Evolutionary conservation across 331 rosid genomes (phyloP).

Genomic region (Quercus lobata): DNA sequence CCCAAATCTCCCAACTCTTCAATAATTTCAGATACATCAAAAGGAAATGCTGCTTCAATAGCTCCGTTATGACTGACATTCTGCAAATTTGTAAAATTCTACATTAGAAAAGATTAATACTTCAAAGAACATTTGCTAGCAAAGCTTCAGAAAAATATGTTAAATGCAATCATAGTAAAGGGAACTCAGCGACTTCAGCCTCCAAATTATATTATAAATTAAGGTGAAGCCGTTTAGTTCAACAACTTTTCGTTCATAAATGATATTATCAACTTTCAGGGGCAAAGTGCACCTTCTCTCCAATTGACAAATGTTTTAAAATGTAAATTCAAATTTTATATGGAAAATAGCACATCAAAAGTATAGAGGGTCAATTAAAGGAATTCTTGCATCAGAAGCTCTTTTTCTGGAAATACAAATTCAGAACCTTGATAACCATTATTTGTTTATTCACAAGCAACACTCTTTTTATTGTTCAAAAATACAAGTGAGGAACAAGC

Average conservation of each 20-base stretch:
- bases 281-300: not conserved
- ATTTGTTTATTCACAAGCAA: too few species aligned
- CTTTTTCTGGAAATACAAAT: too few species aligned
- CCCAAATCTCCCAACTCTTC: constrained; percentile 34
- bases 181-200: not conserved
- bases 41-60: too few species aligned
- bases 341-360: not conserved
- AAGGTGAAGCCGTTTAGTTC: not conserved
- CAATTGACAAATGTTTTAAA: not conserved
- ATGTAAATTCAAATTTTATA: not conserved
- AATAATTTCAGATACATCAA: constrained; percentile 17
- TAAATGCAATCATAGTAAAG: not conserved
- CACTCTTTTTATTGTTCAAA: too few species aligned
- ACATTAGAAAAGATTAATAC: not conserved
- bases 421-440: too few species aligned
- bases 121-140: not conserved
- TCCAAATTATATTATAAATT: not conserved
- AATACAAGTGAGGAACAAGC: too few species aligned
- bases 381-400: too few species aligned
- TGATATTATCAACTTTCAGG: not conserved
- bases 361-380: too few species aligned
- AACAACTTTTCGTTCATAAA: not conserved
- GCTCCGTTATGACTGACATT: not conserved
- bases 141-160: not conserved
- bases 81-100: not conserved